Base-by-base conservation (phyloP, 2,329 filamentous ascomycete species). In the Exophiala sp. region DNA sequence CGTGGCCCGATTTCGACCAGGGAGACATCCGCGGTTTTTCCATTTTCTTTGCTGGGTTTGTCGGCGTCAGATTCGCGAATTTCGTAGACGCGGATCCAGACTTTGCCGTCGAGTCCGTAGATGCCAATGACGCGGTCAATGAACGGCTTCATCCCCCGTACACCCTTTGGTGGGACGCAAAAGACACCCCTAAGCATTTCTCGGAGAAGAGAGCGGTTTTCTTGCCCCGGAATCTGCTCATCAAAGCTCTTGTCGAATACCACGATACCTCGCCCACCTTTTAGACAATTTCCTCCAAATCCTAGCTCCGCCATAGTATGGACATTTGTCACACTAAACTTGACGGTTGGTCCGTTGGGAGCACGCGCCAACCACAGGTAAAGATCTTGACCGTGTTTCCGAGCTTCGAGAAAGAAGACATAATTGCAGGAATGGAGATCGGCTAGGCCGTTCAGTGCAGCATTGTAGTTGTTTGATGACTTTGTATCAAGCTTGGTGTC, bases 401-500 rank as follows among this genome's bases (percentile, higher is more conserved):
- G 79, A 39, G 90, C 90, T 73, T 98, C 91, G 66, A 96, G 94
- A 73, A 95, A 98, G 55, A 96, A 78, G 50, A 93, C 81, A 66
- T 94, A 91, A 72, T 95, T 95, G 78, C 88, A 94, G 66, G 93
- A 94, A 75, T 94, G 93, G 23, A 95, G 77, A 58, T 84, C 81
- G 30, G 79, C 79, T 18, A 77, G 70, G 63, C 90, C 87, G 71
- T 93, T 93, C 44, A 95, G 79, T 75, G 77, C 82, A 78, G 61
- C 89, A 78, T 74, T 93, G 61, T 73, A 73, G 30, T 71, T 70
- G 42, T 70, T 66, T 5, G 66, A 68, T 30, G 87, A 90, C 73
- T 97, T 97, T 46, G 88, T 93, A 69, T 98, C 93, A 59, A 96
- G 87, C 71, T 98, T 98, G 62, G 86, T 88, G 67, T 98, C 93